Base-by-base conservation (phyloP, 768 basidiomycete species). In the Hypholoma fasciculare region DNA sequence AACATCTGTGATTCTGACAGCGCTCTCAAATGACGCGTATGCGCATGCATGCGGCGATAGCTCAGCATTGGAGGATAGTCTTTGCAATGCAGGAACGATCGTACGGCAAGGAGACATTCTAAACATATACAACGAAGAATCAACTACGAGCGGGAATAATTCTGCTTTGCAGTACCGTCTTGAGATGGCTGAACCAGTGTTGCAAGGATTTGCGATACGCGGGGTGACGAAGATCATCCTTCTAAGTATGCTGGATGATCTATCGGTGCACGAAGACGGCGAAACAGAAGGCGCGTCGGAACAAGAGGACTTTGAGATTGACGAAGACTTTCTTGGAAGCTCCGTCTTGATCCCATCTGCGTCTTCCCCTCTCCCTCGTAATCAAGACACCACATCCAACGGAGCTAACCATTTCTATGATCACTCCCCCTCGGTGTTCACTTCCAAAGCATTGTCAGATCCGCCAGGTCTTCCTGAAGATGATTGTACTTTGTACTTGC, bases 281-380 rank as follows among this genome's bases (percentile, higher is more conserved):
- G 19, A 27, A 2, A 19, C 66, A 14, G 58, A 50, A 20, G 64
- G 61, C 16, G 49, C 60, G 20, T 65, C 61, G 44, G 70, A 72
- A 34, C 63, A 65, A 8, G 84, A 86, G 34, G 67, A 61, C 16
- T 69, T 91, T 48, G 90, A 92, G 70, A 93, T 93, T 53, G 82
- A 82, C 63, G 87, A 92, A 65, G 80, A 72, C 16, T 93, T 93
- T 69, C 77, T 92, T 20, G 86, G 83, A 7, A 80, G 75, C 58
- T 76, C 85, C 34, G 64, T 83, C 14, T 60, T 81, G 14, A 62
- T 71, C 43, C 63, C 54, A 23, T 66, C 62, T 52, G 67, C 63
- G 54, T 58, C 59, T 63, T 63, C 68, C 30, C 63, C 56, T 50
- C 56, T 56, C 53, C 54, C 58, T 40, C 38, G 27, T 56, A 55